Evolutionary conservation across 768 basidiomycete genomes (phyloP), one percentile per base, ranked within the genome.

Genomic region (Trametes gibbosa): DNA sequence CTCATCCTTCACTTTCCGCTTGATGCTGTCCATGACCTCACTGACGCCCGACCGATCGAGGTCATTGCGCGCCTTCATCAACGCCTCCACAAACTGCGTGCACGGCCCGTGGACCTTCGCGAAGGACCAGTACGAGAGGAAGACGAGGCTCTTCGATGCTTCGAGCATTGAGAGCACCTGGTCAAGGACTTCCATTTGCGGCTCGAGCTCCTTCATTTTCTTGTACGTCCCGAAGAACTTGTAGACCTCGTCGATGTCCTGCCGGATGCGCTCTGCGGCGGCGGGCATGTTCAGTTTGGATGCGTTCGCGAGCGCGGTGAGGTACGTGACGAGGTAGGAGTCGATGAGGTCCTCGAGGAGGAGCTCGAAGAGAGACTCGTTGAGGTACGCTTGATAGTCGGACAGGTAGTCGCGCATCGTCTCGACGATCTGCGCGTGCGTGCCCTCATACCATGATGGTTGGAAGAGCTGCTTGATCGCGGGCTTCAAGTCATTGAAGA

Each of bases 351-450:
- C 95, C 69, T 97, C 95, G 16, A 97, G 79, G 34, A 98, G 79
- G 23, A 98, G 81, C 62, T 98, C 95, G 63, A 98, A 86, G 45
- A 99, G 80, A 6, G 91, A 87, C 14, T 91, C 81, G 69, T 98
- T 97, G 59, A 99, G 86, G 68, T 88, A 97, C 45, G 84, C 81
- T 69, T 95, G 91, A 72, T 92, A 96, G 73, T 98, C 97, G n/a
- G 80, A 72, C 86, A 95, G 94, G 74, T 98, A 98, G 68, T 99
- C 97, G 53, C 88, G 83, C 80, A 98, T 91, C 41, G 97, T 99
- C 75, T 95, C 92, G 61, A 97, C 81, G 53, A 98, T 89, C 73
- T 96, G 94, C 5, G 80, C 77, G 75, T 96, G 84, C 67, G 89
- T 83, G 4, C 89, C 88, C 27, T 95, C 92, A 72, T 98, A 98